Evolutionary conservation across 495 filamentous ascomycete genomes (phyloP), one percentile per base, ranked within the genome.

Genomic region (Penicillium arizonense): DNA sequence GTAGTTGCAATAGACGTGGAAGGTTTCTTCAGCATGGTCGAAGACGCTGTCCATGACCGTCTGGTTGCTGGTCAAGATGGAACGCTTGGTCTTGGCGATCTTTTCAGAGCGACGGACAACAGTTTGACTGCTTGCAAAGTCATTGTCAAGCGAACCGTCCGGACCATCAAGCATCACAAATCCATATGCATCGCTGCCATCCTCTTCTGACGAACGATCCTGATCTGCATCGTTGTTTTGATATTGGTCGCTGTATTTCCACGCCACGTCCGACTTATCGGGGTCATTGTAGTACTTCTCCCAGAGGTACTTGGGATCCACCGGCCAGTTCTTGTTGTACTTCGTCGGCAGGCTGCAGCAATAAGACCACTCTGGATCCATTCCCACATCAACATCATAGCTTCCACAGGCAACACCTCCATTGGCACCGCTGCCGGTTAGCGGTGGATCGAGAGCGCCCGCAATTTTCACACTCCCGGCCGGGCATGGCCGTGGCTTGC

Each of bases 141-240:
- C 37, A 46, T 57, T 64, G 44, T 69, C 61, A 33, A 71, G 56
- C 21, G 63, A 60, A 10, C 63, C 68, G 7, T 47, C 39, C 5
- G 65, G 64, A 4, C 68, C 68, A 40, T 71, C 63, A 3, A 71
- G 57, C 63, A 71, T 71, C 8, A 71, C 57, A 46, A 71, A 71
- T 5, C 68, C 65, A 44, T 71, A 71, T 11, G 67, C 44, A 50
- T 69, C 66, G 10, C 41, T 49, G 11, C 64, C 64, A 36, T 59
- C 44, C 30, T 70, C 65, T 26, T 42, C 44, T n/a, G n/a, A n/a
- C n/a, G n/a, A n/a, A n/a, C n/a, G n/a, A n/a, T n/a, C n/a, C n/a
- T n/a, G n/a, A n/a, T n/a, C n/a, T n/a, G n/a, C n/a, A n/a, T 53
- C 41, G 30, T 60, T 51, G 41, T 63, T 41, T 18, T 44, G 46